Evolutionary conservation across 768 basidiomycete species (phyloP).

Genomic region (Collybia sordida): DNA sequence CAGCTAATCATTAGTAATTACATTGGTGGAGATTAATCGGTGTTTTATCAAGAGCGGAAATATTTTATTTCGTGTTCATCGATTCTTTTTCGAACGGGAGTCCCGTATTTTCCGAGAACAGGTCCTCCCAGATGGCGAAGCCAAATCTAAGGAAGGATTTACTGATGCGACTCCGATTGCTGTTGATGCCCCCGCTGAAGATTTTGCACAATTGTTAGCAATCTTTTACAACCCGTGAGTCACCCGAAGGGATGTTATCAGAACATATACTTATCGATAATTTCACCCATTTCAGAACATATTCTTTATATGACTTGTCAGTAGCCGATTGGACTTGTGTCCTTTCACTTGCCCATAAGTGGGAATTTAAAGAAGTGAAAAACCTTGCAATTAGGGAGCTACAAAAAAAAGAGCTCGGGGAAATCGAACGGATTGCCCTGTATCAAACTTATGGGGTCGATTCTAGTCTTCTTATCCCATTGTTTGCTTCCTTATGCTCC

Average conservation of each 20-base stretch:
- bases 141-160: constrained; percentile 33
- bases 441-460: constrained; percentile 58
- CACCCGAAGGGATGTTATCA: neutral
- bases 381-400: constrained; percentile 44
- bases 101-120: constrained; percentile 45
- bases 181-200: constrained; percentile 30
- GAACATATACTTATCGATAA: neutral
- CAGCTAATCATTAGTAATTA: neutral
- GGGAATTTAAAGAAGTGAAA: constrained; percentile 56
- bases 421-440: constrained; percentile 39
- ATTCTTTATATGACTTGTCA: constrained; percentile 52
- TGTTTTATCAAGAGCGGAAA: constrained; percentile 18
- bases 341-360: constrained; percentile 50
- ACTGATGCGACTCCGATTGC: constrained; percentile 41
- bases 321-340: constrained; percentile 55
- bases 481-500: constrained; percentile 51
- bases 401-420: constrained; percentile 13
- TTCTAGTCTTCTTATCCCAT: constrained; percentile 43
- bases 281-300: constrained; percentile 35
- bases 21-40: neutral
- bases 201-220: constrained; percentile 51
- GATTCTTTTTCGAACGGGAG: constrained; percentile 64
- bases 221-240: constrained; percentile 57
- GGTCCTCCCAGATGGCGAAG: constrained; percentile 23
- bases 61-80: constrained; percentile 54